A percentile compares a stretch with the other conserved stretches of the same genome.
Conservation (phyloP, 2,329 filamentous ascomycete species). For the Phaeoacremonium minimum region DNA sequence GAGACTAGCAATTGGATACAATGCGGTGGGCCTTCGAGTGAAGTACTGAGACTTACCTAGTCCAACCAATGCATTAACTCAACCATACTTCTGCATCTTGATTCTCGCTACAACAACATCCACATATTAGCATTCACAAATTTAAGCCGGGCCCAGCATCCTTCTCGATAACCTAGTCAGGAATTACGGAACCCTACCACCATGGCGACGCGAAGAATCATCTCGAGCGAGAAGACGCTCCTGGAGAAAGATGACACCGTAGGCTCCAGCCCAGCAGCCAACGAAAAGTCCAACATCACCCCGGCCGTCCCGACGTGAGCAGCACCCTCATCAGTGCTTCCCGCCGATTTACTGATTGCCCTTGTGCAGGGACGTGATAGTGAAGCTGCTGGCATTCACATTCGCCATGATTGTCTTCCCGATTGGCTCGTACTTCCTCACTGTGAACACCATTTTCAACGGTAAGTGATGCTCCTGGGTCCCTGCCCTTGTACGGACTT, state of each 20-base stretch:
- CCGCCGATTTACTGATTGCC: background rate
- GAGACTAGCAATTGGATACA: too few species aligned
- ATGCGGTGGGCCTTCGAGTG: too few species aligned
- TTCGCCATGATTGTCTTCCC: slow-evolving; percentile 85
- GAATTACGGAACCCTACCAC: too few species aligned
- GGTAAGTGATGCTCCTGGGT: slow-evolving; percentile 49
- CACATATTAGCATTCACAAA: too few species aligned
- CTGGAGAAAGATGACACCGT: slow-evolving; percentile 54
- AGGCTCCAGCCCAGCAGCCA: slow-evolving; percentile 30
- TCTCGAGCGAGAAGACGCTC: slow-evolving; percentile 61
- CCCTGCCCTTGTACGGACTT: background rate
- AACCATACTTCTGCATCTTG: too few species aligned
- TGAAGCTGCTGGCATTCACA: slow-evolving; percentile 87
- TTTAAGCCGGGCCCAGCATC: too few species aligned
- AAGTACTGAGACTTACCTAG: too few species aligned
- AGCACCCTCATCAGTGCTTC: slow-evolving; percentile 2
- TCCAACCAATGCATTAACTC: too few species aligned
- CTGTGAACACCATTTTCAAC: slow-evolving; percentile 70
- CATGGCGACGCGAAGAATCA: slow-evolving; percentile 69
- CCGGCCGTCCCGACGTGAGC: slow-evolving; percentile 79
- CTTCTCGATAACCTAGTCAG: too few species aligned
- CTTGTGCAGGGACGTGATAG: slow-evolving; percentile 66
- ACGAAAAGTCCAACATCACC: slow-evolving; percentile 66
- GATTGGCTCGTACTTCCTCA: slow-evolving; percentile 83
- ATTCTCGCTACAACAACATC: too few species aligned